Evolutionary conservation across 148 eudicot genomes (phyloP), one percentile per base, ranked within the genome.

Genomic region (Chenopodium quinoa): DNA sequence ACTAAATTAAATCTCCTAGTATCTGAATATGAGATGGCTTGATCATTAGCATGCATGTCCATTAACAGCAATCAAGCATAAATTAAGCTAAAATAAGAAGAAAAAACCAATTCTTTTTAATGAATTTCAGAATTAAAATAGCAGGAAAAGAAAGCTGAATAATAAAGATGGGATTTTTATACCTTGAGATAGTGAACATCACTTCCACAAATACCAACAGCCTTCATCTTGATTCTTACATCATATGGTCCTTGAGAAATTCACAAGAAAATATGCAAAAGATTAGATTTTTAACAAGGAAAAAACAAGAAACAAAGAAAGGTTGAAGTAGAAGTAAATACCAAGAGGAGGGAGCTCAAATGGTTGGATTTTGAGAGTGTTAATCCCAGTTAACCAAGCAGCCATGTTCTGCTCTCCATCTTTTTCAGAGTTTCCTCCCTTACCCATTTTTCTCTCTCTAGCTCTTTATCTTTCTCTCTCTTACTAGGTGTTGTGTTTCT

Each of bases 161-260:
- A 34, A 34, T 34, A 54, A 66, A 48, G 22, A 50, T 9, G 60
- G 34, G 23, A 27, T 47, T 67, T 10, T 73, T 60, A 31, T 27
- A 93, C 99, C 99, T 93, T 93, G 84, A 92, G 93, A 80, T 91
- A 93, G 86, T 93, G 98, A 89, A 96, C 98, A 90, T 96, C 99
- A 85, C 99, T 96, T 76, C 98, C 99, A 85, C 99, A 96, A 13
- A 96, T 96, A 64, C 99, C 99, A 77, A 96, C 99, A 84, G 99
- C 98, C 88, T 96, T 96, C 95, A 96, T 96, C 79, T 86, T 90
- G 4, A 96, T 90, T 87, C 89, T 90, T 71, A 91, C 98, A 90
- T 96, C 99, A 89, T 90, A 87, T 52, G 94, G 93, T 69, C 99
- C 99, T 84, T 5, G 17, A 58, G 37, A 32, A 65, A 75, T 75